phyloP scores from a whole-genome alignment of 75 land plant species.

The Pinus taeda region DNA sequence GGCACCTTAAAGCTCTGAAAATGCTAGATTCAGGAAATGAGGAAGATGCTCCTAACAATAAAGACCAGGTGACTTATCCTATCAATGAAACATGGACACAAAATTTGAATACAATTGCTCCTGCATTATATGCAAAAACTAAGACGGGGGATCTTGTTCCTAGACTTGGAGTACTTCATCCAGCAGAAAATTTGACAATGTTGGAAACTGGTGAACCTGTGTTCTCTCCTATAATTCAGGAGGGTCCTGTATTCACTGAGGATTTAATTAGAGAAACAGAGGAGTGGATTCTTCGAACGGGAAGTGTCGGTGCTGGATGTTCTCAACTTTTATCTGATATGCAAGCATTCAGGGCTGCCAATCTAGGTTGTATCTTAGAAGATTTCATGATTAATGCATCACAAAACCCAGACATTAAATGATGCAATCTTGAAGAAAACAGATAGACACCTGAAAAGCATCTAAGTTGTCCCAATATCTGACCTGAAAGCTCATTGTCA shows the following conservation, averaged over 20 bases:
- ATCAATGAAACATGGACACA: not conserved
- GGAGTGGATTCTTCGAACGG: constrained; percentile 88
- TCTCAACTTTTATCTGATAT: constrained; percentile 98
- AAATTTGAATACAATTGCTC: constrained; percentile 15
- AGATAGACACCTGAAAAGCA: too few relatives aligned
- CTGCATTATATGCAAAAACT: constrained; percentile 44
- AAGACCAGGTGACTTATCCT: constrained; percentile 2
- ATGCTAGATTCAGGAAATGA: constrained; percentile 46
- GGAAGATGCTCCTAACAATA: constrained; percentile 17
- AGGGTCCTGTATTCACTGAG: constrained; percentile 90
- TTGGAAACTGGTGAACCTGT: constrained; percentile 91
- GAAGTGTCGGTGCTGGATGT: constrained; percentile 98
- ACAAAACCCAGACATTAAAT: too few relatives aligned
- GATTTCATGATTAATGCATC: constrained; percentile 96
- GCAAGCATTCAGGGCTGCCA: constrained; percentile 99
- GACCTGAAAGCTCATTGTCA: too few relatives aligned
- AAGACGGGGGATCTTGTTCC: constrained; percentile 57
- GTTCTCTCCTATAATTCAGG: constrained; percentile 88
- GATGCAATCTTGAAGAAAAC: too few relatives aligned
- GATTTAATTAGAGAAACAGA: constrained; percentile 89
- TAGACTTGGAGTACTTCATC: constrained; percentile 76
- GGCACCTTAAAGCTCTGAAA: constrained; percentile 44
- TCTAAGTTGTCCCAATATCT: too few relatives aligned
- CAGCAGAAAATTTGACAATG: constrained; percentile 61
- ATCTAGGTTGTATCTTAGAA: constrained; percentile 95